Conservation (phyloP, 257 asterid species). For the Paulownia fortunei region DNA sequence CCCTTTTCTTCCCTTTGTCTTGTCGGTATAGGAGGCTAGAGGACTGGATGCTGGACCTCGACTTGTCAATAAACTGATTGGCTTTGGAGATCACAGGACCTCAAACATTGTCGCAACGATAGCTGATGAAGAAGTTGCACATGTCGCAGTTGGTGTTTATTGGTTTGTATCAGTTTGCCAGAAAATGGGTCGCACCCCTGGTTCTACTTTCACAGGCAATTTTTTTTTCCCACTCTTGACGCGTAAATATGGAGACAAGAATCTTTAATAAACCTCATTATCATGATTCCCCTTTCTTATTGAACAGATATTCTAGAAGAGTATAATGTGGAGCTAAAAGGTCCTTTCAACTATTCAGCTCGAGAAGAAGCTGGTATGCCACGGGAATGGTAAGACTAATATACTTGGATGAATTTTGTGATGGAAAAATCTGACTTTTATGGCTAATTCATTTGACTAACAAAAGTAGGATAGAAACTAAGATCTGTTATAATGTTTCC, state of each 20-base stretch:
- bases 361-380: constrained; percentile 92
- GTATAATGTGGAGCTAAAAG: constrained; percentile 82
- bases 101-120: constrained; percentile 82
- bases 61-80: constrained; percentile 73
- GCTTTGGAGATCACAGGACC: constrained; percentile 87
- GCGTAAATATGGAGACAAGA: neutral
- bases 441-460: neutral
- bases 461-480: constrained; percentile 1
- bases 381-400: constrained; percentile 64
- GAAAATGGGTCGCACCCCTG: constrained; percentile 67
- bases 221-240: neutral
- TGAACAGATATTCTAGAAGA: constrained; percentile 69
- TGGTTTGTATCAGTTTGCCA: constrained; percentile 89
- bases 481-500: constrained; percentile 10
- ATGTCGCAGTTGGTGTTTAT: constrained; percentile 89
- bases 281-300: neutral
- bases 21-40: constrained; percentile 78
- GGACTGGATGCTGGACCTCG: constrained; percentile 99
- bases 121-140: constrained; percentile 96
- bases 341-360: constrained; percentile 86
- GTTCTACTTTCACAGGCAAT: constrained; percentile 76
- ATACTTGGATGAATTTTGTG: neutral
- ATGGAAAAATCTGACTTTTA: neutral
- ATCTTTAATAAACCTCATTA: neutral
- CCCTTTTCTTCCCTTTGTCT: neutral